These are phyloP conservation scores for Earliella scabrosa DNA, from an alignment of 1,284 basidiomycete genomes.

Conservation along the genomic window DNA sequence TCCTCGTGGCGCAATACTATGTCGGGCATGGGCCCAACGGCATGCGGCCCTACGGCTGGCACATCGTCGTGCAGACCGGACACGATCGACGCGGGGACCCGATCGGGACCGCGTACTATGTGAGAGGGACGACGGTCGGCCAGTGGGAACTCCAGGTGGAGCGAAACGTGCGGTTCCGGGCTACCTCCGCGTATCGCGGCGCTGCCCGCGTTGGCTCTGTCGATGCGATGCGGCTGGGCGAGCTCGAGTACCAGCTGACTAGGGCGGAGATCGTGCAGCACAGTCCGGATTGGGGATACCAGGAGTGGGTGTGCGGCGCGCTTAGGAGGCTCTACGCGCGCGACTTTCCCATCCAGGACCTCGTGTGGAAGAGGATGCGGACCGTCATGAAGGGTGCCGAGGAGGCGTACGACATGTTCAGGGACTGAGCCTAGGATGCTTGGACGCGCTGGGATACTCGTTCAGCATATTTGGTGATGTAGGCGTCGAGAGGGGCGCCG, in stretches of 20 bases:
- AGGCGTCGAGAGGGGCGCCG: no score
- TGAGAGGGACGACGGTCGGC: conserved; percentile 9
- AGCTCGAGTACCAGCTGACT: not conserved
- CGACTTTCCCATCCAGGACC: not conserved
- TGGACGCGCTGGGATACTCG: not conserved
- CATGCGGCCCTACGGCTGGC: conserved; percentile 7
- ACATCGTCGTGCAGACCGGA: conserved; percentile 13
- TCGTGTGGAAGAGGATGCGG: not conserved
- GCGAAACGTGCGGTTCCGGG: conserved; percentile 4
- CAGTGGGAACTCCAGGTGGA: not conserved
- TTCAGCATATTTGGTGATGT: no score
- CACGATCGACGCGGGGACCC: not conserved
- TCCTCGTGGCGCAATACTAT: conserved; percentile 17
- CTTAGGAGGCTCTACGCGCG: conserved; percentile 15
- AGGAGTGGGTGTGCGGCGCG: conserved; percentile 16
- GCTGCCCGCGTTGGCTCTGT: conserved; percentile 9
- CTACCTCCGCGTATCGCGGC: conserved; percentile 6
- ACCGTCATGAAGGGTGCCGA: not conserved
- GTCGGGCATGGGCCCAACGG: conserved; percentile 3
- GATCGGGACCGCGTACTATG: conserved; percentile 13
- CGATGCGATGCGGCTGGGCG: not conserved
- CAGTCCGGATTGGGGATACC: not conserved
- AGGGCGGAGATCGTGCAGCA: conserved; percentile 2
- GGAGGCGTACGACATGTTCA: conserved; percentile 6
- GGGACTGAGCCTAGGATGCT: not conserved